Base-by-base conservation (phyloP, 495 filamentous ascomycete species). In the Penicillium bialowiezense region DNA sequence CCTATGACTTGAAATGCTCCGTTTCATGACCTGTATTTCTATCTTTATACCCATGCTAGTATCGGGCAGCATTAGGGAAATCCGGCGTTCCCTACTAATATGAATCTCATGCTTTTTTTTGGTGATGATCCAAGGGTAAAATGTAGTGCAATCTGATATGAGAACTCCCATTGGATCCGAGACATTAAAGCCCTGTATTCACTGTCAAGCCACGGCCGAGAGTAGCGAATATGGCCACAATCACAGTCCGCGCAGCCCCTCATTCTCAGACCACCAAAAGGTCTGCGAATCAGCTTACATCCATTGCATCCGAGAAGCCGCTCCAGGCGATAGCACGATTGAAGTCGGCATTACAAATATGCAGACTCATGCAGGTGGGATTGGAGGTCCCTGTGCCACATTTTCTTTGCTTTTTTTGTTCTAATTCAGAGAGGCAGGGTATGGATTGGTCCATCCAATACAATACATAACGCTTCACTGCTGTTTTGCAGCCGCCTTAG, bases 401-500 rank as follows among this genome's bases (percentile, higher is more conserved):
- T 1, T 32, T 20, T 33, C 12, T 34, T 45, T 45, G 43, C 32
- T 36, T 45, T 45, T 45, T 35, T 36, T 17, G 3, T 2, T 0
- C 1, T 12, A 7, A 10, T 15, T 1, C 7, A 8, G 26, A 14
- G 35, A 18, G 7, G 5, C 14, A 12, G 38, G 34, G 21, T 14
- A 39, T 15, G 29, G 15, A 47, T 15, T n/a, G 3, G 17, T 21
- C 23, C 45, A 35, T 4, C 23, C 10, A 33, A 48, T 20, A 15
- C 4, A 39, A 18, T 9, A 35, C 14, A 12, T 28, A 31, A 41
- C 18, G 24, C 26, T 43, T 62, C 44, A 60, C 17, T 57, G 59
- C 33, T 50, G 62, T 45, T 66, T 70, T 41, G 34, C 52, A 19
- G 35, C 60, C 21, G 41, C 54, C 43, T 60, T 63, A n/a, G 54